phyloP scores from a whole-genome alignment of 2,329 filamentous ascomycete species.

The Ceratocystis diversiconidia region DNA sequence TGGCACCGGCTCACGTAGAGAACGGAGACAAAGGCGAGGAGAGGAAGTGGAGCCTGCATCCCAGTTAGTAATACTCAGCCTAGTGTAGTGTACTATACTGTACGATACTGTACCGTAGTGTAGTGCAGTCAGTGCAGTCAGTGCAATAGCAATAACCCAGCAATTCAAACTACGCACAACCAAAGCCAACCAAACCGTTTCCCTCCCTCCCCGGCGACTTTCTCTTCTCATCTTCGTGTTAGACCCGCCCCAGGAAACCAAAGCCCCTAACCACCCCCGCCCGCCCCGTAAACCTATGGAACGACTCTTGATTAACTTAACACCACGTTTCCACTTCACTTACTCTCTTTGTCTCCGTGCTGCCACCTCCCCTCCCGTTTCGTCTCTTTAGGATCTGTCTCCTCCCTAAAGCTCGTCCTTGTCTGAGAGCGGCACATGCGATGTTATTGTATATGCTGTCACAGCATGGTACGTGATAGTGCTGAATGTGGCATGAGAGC shows the following conservation, averaged over 20 bases:
- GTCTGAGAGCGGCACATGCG: not conserved
- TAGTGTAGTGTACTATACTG: too few species aligned
- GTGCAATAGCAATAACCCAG: too few species aligned
- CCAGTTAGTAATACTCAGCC: not conserved
- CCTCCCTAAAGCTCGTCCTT: not conserved
- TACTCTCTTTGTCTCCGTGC: not conserved
- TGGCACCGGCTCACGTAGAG: not conserved
- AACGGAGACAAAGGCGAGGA: not conserved
- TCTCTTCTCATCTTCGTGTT: too few species aligned
- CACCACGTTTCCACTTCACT: not conserved
- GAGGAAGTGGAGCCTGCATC: not conserved
- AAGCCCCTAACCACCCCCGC: too few species aligned
- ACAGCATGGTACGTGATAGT: not conserved
- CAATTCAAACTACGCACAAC: too few species aligned
- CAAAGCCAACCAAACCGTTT: too few species aligned
- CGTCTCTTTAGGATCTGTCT: not conserved
- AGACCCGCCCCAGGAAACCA: too few species aligned
- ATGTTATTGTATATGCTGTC: not conserved
- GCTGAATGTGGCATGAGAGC: not conserved
- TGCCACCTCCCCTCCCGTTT: not conserved
- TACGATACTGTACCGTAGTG: too few species aligned
- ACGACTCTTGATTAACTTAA: too few species aligned
- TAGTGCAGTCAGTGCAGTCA: too few species aligned
- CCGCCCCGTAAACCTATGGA: too few species aligned
- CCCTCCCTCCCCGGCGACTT: too few species aligned